Conservation (phyloP, 352 stramenopile genomes). For the Hyaloperonospora arabidopsidis region DNA sequence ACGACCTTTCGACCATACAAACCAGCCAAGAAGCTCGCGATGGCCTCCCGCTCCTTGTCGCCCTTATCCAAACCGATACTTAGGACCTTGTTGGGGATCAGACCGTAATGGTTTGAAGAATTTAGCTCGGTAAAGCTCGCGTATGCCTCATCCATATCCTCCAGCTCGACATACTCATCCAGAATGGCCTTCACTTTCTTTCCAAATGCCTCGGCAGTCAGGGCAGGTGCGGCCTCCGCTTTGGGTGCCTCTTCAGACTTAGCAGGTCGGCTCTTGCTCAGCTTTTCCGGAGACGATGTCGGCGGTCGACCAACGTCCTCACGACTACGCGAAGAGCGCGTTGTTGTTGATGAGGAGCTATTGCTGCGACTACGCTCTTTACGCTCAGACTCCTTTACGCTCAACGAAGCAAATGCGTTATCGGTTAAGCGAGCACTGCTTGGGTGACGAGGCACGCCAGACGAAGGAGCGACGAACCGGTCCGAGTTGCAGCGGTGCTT, state of each 20-base stretch:
- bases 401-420: constrained; percentile 45
- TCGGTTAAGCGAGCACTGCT: constrained; percentile 22
- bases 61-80: constrained; percentile 72
- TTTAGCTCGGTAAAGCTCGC: constrained; percentile 50
- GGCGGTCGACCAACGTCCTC: constrained; percentile 30
- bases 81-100: constrained; percentile 44
- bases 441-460: constrained; percentile 31
- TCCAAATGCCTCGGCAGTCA: constrained; percentile 53
- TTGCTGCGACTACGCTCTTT: constrained; percentile 52
- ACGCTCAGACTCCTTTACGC: constrained; percentile 18
- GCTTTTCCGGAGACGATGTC: constrained; percentile 27
- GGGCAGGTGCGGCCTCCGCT: constrained; percentile 7
- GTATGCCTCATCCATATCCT: constrained; percentile 77
- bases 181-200: constrained; percentile 85
- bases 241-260: constrained; percentile 19
- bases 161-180: constrained; percentile 75
- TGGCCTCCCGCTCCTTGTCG: constrained; percentile 47
- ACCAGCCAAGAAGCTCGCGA: constrained; percentile 44
- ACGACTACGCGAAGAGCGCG: constrained; percentile 17
- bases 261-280: constrained; percentile 11
- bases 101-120: constrained; percentile 35
- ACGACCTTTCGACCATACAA: constrained; percentile 48
- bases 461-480: constrained; percentile 24
- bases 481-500: constrained; percentile 63
- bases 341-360: constrained; percentile 37